Conservation (phyloP, 2,329 filamentous ascomycete species). For the Podosphaera aphanis region DNA sequence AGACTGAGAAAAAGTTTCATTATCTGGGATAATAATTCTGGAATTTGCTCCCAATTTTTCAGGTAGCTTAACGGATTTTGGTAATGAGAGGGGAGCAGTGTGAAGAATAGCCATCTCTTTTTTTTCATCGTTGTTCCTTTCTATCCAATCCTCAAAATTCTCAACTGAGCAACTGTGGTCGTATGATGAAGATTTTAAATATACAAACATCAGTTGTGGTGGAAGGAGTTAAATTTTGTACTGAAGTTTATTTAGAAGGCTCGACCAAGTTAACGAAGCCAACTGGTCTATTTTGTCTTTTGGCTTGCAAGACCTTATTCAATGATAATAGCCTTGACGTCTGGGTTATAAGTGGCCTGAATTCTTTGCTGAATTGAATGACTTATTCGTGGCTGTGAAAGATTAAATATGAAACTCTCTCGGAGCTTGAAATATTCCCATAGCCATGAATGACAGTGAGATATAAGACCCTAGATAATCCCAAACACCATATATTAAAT, state of each 20-base stretch:
- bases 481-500: background rate
- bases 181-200: constrained; percentile 4
- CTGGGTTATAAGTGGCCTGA: background rate
- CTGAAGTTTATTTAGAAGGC: background rate
- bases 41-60: background rate
- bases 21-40: background rate
- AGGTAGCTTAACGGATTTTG: constrained; percentile 20
- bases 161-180: constrained; percentile 22
- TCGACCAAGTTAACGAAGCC: background rate
- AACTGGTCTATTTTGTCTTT: background rate
- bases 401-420: background rate
- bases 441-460: background rate
- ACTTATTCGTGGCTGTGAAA: background rate
- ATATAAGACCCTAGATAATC: background rate
- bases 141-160: constrained; percentile 37
- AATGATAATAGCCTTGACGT: background rate
- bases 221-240: background rate
- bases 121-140: constrained; percentile 31
- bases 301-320: background rate
- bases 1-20: constrained; percentile 15
- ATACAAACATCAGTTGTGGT: background rate
- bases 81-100: constrained; percentile 21
- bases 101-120: constrained; percentile 36
- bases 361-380: background rate
- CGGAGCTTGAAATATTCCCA: background rate